phyloP scores from a whole-genome alignment of 768 basidiomycete genomes.

The Sarcodon sp. region DNA sequence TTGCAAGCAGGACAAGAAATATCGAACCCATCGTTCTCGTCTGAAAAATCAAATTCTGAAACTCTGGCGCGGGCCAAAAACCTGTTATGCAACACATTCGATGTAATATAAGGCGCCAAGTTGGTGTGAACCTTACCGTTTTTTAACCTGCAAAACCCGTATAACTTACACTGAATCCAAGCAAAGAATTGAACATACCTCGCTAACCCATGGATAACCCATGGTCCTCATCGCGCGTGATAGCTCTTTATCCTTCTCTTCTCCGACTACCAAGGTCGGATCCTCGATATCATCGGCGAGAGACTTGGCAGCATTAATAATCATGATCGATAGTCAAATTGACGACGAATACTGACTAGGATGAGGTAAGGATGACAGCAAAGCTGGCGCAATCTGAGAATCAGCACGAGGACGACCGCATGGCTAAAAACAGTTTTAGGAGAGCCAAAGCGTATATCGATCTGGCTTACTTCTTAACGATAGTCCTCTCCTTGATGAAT shows the following conservation, averaged over 20 bases:
- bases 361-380: conserved; percentile 66
- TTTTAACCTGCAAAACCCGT: conserved; percentile 19
- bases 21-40: conserved; percentile 30
- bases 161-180: neutral
- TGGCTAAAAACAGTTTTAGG: conserved; percentile 20
- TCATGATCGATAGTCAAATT: neutral
- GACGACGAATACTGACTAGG: conserved; percentile 26
- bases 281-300: conserved; percentile 30
- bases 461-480: conserved; percentile 53
- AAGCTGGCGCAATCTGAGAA: conserved; percentile 62
- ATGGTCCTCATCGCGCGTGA: conserved; percentile 36
- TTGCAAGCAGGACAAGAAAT: conserved; percentile 52
- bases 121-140: conserved; percentile 12
- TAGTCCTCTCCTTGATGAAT: conserved; percentile 49
- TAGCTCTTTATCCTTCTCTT: conserved; percentile 40
- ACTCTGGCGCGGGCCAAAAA: conserved; percentile 36
- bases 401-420: conserved; percentile 43
- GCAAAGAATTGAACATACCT: conserved; percentile 6
- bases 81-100: conserved; percentile 10
- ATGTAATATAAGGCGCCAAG: too few relatives aligned
- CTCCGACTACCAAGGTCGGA: conserved; percentile 32
- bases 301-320: neutral
- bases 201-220: conserved; percentile 25
- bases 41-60: conserved; percentile 33
- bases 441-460: neutral